phyloP scores from a whole-genome alignment of 2,329 filamentous ascomycete species.

The Coleophoma eucalyptorum region DNA sequence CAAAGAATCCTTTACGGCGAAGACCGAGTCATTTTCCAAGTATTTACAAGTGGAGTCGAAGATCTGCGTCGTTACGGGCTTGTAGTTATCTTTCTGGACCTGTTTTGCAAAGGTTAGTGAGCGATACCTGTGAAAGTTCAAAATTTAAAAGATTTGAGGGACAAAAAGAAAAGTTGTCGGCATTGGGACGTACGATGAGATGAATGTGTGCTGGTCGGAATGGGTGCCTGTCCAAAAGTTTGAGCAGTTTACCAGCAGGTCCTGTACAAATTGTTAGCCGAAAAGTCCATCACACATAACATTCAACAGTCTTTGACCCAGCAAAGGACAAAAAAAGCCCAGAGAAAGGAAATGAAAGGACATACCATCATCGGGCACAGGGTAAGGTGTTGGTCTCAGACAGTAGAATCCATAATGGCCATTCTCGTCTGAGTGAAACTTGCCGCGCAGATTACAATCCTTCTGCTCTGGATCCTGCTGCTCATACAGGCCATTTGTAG shows the following conservation, averaged over 20 bases:
- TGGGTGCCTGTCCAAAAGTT: slow-evolving; percentile 50
- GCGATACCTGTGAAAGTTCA: background rate
- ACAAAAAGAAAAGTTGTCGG: background rate
- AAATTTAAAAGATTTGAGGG: too few species aligned
- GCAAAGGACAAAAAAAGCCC: too few species aligned
- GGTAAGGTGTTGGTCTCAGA: slow-evolving; percentile 39
- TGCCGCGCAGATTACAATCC: slow-evolving; percentile 58
- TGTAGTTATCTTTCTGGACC: slow-evolving; percentile 49
- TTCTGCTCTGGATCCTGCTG: slow-evolving; percentile 56
- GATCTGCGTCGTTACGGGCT: slow-evolving; percentile 70
- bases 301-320: too few species aligned
- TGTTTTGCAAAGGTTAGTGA: slow-evolving; percentile 34
- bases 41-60: slow-evolving; percentile 67
- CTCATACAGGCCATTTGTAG: slow-evolving; percentile 53
- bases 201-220: slow-evolving; percentile 59
- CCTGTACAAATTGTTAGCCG: slow-evolving; percentile 40
- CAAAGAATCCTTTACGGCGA: slow-evolving; percentile 50
- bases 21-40: slow-evolving; percentile 48
- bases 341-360: too few species aligned
- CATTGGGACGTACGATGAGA: slow-evolving; percentile 36
- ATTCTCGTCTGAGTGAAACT: slow-evolving; percentile 53
- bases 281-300: too few species aligned
- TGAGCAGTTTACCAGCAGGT: slow-evolving; percentile 47
- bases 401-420: slow-evolving; percentile 51
- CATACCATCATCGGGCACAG: slow-evolving; percentile 19